Evolutionary conservation across 2,329 filamentous ascomycete genomes (phyloP).

Genomic region (Anisogramma anomala): DNA sequence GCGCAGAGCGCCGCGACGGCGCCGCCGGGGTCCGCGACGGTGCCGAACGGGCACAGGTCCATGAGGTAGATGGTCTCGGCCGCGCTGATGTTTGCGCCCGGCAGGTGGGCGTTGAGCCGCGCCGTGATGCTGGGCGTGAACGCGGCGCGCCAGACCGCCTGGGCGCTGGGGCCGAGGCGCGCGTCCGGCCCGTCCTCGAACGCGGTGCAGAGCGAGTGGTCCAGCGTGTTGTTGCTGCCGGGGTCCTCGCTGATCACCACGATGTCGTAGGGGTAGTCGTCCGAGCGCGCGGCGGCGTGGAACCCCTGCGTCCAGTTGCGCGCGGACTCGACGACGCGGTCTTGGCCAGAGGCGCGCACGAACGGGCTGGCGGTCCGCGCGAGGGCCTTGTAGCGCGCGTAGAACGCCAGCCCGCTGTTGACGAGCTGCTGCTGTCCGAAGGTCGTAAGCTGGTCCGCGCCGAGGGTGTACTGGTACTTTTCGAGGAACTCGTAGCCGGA

Average conservation of each 20-base stretch:
- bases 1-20: slow-evolving; percentile 60
- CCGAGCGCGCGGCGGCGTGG: slow-evolving; percentile 35
- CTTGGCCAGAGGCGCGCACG: slow-evolving; percentile 31
- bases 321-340: slow-evolving; percentile 44
- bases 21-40: slow-evolving; percentile 47
- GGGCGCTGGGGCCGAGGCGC: slow-evolving; percentile 36
- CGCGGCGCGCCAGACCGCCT: slow-evolving; percentile 45
- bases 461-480: slow-evolving; percentile 57
- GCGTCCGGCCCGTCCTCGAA: slow-evolving; percentile 53
- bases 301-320: slow-evolving; percentile 67
- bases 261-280: slow-evolving; percentile 42
- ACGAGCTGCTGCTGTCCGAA: slow-evolving; percentile 61
- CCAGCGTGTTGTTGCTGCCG: slow-evolving; percentile 69
- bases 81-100: slow-evolving; percentile 52
- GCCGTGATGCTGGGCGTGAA: slow-evolving; percentile 59
- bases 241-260: slow-evolving; percentile 58
- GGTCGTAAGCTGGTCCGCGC: slow-evolving; percentile 38
- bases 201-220: slow-evolving; percentile 56
- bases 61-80: slow-evolving; percentile 61
- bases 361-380: slow-evolving; percentile 42
- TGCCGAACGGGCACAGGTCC: slow-evolving; percentile 81
- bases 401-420: slow-evolving; percentile 67
- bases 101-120: slow-evolving; percentile 58
- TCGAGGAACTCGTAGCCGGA: slow-evolving; percentile 57
- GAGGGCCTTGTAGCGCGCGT: slow-evolving; percentile 56